A percentile compares a stretch with the other conserved stretches of the same genome.
Evolutionary conservation across 345 rosid species (phyloP).

Genomic region (Euphorbia peplus): DNA sequence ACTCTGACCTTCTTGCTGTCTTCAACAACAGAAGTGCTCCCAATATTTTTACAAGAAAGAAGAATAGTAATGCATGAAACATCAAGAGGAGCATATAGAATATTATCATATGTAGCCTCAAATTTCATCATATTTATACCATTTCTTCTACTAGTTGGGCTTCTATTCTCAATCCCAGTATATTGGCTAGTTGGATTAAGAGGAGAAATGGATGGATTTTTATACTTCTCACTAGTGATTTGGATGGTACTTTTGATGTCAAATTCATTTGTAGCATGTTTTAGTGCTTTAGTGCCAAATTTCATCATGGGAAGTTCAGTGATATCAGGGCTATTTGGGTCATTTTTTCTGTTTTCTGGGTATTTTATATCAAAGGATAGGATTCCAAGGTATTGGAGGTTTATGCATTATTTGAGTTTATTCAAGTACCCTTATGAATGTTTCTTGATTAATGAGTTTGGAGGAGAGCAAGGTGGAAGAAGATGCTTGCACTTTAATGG

Average conservation of each 20-base stretch:
- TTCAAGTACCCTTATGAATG: constrained; percentile 89
- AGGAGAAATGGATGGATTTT: constrained; percentile 48
- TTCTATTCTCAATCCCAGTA: constrained; percentile 73
- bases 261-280: constrained; percentile 83
- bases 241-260: constrained; percentile 81
- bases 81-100: constrained; percentile 74
- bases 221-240: constrained; percentile 66
- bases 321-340: constrained; percentile 84
- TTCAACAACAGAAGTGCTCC: constrained; percentile 86
- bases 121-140: constrained; percentile 70
- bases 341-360: constrained; percentile 89
- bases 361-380: constrained; percentile 66
- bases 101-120: constrained; percentile 65
- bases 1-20: constrained; percentile 81
- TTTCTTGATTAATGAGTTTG: constrained; percentile 68
- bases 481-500: constrained; percentile 38
- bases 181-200: constrained; percentile 86
- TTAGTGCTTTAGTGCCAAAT: constrained; percentile 89
- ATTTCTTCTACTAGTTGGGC: constrained; percentile 57
- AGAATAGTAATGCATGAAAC: constrained; percentile 75
- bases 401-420: constrained; percentile 80
- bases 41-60: constrained; percentile 80
- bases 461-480: constrained; percentile 44
- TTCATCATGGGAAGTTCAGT: constrained; percentile 93
- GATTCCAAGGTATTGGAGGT: constrained; percentile 76